Percentiles rank a stretch among this genome's conserved stretches.
These are phyloP conservation scores for Naganishia friedmannii DNA, from an alignment of 768 basidiomycete genomes.

Conservation along the genomic window DNA sequence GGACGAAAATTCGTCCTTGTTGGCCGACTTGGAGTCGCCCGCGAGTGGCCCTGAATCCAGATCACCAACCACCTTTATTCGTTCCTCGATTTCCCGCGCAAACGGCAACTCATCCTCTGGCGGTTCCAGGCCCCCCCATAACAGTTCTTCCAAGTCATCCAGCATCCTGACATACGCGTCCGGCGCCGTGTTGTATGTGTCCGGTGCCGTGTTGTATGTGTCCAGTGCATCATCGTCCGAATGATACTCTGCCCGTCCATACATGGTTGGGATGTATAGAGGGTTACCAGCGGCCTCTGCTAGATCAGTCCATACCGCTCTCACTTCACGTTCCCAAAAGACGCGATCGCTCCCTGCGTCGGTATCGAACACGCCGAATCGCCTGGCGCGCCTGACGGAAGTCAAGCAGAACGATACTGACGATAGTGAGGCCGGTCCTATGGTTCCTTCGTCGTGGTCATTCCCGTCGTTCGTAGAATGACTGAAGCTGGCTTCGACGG, in stretches of 20 bases:
- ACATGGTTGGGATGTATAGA: background rate
- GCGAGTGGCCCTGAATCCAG: background rate
- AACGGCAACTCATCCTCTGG: constrained; percentile 14
- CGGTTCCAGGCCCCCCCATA: constrained; percentile 28
- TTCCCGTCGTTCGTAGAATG: background rate
- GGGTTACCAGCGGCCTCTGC: constrained; percentile 9
- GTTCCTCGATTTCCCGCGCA: constrained; percentile 15
- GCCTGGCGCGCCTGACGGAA: constrained; percentile 6
- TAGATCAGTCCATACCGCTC: constrained; percentile 1
- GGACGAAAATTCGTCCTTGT: background rate
- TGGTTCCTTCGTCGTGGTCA: background rate
- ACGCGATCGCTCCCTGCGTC: background rate
- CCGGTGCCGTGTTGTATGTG: background rate
- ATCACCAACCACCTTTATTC: background rate
- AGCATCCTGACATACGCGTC: constrained; percentile 14
- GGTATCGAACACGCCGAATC: background rate
- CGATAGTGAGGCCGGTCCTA: background rate
- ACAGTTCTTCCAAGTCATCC: constrained; percentile 18
- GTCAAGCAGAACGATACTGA: constrained; percentile 1
- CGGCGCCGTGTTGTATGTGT: background rate
- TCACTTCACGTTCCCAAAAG: constrained; percentile 7
- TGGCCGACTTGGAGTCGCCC: background rate
- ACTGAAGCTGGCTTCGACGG: background rate
- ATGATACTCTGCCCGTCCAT: background rate
- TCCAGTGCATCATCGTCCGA: background rate